A percentile compares a stretch with the other conserved stretches of the same genome.
These are phyloP conservation scores for Mollisia scopiformis DNA, from an alignment of 2,329 filamentous ascomycete species.

Conservation along the genomic window DNA sequence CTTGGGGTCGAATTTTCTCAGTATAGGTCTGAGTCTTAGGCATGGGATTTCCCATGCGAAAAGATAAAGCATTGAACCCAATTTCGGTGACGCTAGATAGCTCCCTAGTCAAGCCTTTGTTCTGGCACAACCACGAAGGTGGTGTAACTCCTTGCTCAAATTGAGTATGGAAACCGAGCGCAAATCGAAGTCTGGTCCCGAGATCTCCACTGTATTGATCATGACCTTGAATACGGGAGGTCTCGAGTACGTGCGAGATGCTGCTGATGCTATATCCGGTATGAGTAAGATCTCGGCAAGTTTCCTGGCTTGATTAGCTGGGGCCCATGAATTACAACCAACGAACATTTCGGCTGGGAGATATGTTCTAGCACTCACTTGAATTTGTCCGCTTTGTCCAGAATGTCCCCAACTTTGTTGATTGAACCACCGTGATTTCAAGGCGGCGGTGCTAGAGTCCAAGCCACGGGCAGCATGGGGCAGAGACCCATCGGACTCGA, in stretches of 20 bases:
- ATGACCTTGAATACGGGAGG: conserved; percentile 33
- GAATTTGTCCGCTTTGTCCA: conserved; percentile 18
- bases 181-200: conserved; percentile 28
- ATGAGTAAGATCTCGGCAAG: conserved; percentile 35
- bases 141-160: conserved; percentile 7
- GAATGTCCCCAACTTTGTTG: conserved; percentile 16
- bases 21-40: conserved; percentile 27
- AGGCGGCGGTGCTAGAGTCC: conserved; percentile 5
- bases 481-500: conserved; percentile 28
- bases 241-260: conserved; percentile 36
- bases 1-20: conserved; percentile 8
- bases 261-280: conserved; percentile 33
- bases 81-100: conserved; percentile 31
- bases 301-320: no score
- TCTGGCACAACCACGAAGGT: conserved; percentile 22
- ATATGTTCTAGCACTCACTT: no score
- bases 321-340: no score
- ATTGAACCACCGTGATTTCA: conserved; percentile 11
- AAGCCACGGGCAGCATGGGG: conserved; percentile 19
- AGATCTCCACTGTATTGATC: conserved; percentile 30
- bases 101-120: conserved; percentile 16
- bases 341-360: no score
- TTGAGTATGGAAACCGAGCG: conserved; percentile 29
- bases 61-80: conserved; percentile 31
- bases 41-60: conserved; percentile 27